Percentiles rank a stretch among this genome's conserved stretches.
Evolutionary conservation across 176 grass and related monocot genomes (phyloP).

Genomic region (Oryza nivara): DNA sequence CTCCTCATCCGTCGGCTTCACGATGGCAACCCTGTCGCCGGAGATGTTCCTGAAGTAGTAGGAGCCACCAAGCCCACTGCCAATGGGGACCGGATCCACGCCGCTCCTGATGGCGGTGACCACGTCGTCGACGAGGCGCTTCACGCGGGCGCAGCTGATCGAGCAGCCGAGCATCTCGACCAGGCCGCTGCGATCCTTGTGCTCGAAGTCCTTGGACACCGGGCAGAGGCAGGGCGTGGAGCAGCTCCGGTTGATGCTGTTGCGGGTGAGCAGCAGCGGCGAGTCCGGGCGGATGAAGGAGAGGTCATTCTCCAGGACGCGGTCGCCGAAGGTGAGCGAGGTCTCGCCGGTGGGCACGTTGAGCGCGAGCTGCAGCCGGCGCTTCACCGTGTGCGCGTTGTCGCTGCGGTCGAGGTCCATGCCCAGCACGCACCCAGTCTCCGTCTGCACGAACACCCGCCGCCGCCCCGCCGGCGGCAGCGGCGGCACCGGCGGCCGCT

Average conservation of each 20-base stretch:
- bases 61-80: slow-evolving; percentile 70
- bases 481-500: slow-evolving; percentile 23
- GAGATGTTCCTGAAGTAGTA: slow-evolving; percentile 71
- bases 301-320: slow-evolving; percentile 71
- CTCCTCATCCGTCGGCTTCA: slow-evolving; percentile 85
- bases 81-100: slow-evolving; percentile 64
- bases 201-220: slow-evolving; percentile 58
- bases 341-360: slow-evolving; percentile 79
- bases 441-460: slow-evolving; percentile 87
- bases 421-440: slow-evolving; percentile 72
- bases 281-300: slow-evolving; percentile 61
- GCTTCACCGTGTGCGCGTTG: slow-evolving; percentile 79
- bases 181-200: slow-evolving; percentile 48
- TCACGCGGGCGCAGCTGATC: slow-evolving; percentile 46
- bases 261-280: slow-evolving; percentile 71
- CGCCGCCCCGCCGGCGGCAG: slow-evolving; percentile 53
- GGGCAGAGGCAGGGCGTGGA: slow-evolving; percentile 83
- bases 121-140: slow-evolving; percentile 63
- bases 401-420: slow-evolving; percentile 79
- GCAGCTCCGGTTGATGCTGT: slow-evolving; percentile 76
- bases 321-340: slow-evolving; percentile 80
- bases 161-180: slow-evolving; percentile 73
- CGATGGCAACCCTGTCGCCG: slow-evolving; percentile 78
- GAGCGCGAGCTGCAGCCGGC: slow-evolving; percentile 68
- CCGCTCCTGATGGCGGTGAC: slow-evolving; percentile 61